Evolutionary conservation across 192 early-diverging fungal genomes (phyloP).

Genomic region (Chytriomyces confervae): DNA sequence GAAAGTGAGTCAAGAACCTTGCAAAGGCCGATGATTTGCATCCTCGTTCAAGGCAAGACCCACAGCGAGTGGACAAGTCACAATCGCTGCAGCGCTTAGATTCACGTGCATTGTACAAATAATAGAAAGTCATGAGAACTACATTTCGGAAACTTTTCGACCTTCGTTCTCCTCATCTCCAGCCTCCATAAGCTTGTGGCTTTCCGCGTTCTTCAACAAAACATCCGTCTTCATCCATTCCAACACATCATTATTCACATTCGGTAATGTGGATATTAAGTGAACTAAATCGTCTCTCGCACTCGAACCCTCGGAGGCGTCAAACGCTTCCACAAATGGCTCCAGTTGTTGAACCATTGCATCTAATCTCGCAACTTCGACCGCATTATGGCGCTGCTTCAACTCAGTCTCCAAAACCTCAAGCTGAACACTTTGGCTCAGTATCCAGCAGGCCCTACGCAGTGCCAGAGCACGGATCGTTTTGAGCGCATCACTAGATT

Average conservation of each 20-base stretch:
- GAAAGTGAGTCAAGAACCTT: too few relatives aligned
- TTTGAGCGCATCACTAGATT: not conserved
- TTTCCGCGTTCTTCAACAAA: not conserved
- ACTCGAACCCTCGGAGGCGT: not conserved
- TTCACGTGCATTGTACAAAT: too few relatives aligned
- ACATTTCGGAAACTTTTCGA: not conserved
- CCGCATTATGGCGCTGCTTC: not conserved
- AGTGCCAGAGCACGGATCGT: constrained; percentile 2
- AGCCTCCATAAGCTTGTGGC: not conserved
- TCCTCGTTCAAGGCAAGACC: too few relatives aligned
- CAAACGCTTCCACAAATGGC: constrained; percentile 8
- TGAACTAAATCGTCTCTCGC: not conserved
- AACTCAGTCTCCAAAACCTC: not conserved
- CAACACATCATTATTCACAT: not conserved
- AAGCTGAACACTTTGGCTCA: not conserved
- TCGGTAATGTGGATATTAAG: not conserved
- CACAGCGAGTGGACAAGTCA: too few relatives aligned
- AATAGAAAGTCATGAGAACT: too few relatives aligned
- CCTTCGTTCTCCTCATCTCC: not conserved
- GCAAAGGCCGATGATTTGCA: too few relatives aligned
- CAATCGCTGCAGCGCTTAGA: too few relatives aligned
- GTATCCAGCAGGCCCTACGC: not conserved
- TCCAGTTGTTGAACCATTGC: not conserved
- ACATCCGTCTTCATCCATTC: not conserved
- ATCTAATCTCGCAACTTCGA: not conserved